Evolutionary conservation across 1,284 basidiomycete species (phyloP).

Genomic region (Ganoderma meredithae): DNA sequence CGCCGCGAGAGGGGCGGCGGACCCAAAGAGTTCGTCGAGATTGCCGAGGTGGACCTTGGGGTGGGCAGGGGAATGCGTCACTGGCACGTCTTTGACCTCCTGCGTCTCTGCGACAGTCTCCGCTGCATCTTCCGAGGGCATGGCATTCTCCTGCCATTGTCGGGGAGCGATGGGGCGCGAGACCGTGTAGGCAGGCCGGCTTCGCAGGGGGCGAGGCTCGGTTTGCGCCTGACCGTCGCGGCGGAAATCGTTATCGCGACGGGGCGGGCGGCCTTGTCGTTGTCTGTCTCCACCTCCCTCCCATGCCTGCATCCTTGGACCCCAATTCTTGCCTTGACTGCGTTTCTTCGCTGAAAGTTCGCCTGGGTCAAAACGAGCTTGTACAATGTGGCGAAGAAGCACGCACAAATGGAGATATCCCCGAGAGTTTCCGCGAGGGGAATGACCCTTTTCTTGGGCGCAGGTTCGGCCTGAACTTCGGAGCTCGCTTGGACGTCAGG

Average conservation of each 20-base stretch:
- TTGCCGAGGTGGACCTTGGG: constrained; percentile 29
- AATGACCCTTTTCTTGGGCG: constrained; percentile 31
- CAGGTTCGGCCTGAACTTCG: background rate
- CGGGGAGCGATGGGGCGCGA: constrained; percentile 1
- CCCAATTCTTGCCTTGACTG: background rate
- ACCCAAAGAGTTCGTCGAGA: constrained; percentile 34
- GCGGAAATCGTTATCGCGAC: constrained; percentile 7
- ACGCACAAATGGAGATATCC: constrained; percentile 46
- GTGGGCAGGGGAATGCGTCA: constrained; percentile 15
- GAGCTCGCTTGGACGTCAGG: constrained; percentile 10
- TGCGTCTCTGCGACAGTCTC: background rate
- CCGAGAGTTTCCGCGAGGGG: constrained; percentile 43
- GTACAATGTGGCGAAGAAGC: too few relatives aligned
- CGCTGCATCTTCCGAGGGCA: background rate
- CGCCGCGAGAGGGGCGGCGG: constrained; percentile 4
- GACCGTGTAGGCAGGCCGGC: constrained; percentile 1
- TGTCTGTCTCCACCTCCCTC: constrained; percentile 6
- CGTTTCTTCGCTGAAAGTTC: background rate
- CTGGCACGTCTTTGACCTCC: constrained; percentile 5
- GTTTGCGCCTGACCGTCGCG: constrained; percentile 4
- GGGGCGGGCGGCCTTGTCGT: background rate
- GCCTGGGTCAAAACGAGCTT: background rate
- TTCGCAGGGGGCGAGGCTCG: background rate
- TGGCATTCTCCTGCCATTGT: background rate
- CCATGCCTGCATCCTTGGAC: background rate